phyloP scores from a whole-genome alignment of 176 grass and related monocot genomes.

The Saccharum spontaneum region DNA sequence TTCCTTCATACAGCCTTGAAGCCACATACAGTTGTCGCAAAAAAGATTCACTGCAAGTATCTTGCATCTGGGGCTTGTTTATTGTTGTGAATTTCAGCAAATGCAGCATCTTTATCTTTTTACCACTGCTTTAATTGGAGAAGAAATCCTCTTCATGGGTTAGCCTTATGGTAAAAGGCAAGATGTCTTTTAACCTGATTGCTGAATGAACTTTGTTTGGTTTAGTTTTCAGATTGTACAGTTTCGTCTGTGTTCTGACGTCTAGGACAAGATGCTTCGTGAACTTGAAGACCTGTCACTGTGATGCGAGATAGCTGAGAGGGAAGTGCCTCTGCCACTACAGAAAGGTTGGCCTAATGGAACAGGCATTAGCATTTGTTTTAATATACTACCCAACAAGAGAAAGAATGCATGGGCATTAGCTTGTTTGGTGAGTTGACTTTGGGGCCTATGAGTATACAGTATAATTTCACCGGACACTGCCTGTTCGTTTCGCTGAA shows the following conservation, averaged over 20 bases:
- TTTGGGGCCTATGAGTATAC: neutral
- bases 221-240: neutral
- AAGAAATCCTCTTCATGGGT: neutral
- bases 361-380: slow-evolving; percentile 5
- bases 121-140: neutral
- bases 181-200: neutral
- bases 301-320: neutral
- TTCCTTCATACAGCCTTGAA: slow-evolving; percentile 24
- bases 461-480: neutral
- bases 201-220: neutral
- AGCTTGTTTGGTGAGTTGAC: neutral
- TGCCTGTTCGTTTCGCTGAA: too few species aligned
- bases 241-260: neutral
- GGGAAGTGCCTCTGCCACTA: slow-evolving; percentile 24
- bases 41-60: neutral
- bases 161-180: neutral
- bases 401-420: neutral
- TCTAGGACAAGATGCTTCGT: slow-evolving; percentile 11
- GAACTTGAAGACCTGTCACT: neutral
- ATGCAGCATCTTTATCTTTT: neutral
- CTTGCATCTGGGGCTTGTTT: neutral
- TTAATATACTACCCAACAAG: neutral
- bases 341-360: slow-evolving; percentile 16
- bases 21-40: neutral
- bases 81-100: neutral